Evolutionary conservation across 805 yeast genomes (phyloP), one percentile per base, ranked within the genome.

Genomic region (Tetrapisispora taiwanensis): DNA sequence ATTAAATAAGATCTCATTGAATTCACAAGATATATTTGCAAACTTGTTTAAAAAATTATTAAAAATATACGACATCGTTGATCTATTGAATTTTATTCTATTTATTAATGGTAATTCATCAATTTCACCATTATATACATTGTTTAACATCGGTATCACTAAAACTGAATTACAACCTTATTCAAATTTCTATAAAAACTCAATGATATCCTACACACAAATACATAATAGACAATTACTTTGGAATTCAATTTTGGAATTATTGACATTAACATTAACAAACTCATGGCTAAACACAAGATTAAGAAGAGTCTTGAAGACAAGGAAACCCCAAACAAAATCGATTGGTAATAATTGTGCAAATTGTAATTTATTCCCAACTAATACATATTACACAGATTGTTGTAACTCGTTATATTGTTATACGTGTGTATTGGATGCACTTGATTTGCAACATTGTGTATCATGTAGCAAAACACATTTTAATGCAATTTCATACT

Each of bases 221-320:
- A 32, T 30, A 22, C 61, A 55, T 28, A 59, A 59, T 45, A 44
- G 60, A 33, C 65, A 60, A 42, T 46, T 60, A 9, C 43, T 60
- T 5, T 60, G 62, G 63, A 58, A 57, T 39, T 53, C 62, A 1
- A 47, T 58, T 1, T 41, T 60, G 14, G 63, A 60, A 34, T 39
- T 60, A 12, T 48, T 60, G 19, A 56, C 52, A 34, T 44, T 42
- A 3, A 45, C 57, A 3, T 39, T 58, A 3, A 40, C 56, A 14
- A 54, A 51, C 4, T 46, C 33, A 20, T 30, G 33, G 42, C 15
- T 27, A n/a, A 22, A 28, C n/a, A 30, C 28, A 19, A 30, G 17
- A 18, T n/a, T 41, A 20, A 17, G 40, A 27, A 37, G 24, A 27
- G 32, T 18, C 14, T 28, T 28, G 14, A 15, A 15, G 14, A 17